These are phyloP conservation scores for Penicillium sp. DNA, from an alignment of 2,329 filamentous ascomycete genomes.

Conservation along the genomic window DNA sequence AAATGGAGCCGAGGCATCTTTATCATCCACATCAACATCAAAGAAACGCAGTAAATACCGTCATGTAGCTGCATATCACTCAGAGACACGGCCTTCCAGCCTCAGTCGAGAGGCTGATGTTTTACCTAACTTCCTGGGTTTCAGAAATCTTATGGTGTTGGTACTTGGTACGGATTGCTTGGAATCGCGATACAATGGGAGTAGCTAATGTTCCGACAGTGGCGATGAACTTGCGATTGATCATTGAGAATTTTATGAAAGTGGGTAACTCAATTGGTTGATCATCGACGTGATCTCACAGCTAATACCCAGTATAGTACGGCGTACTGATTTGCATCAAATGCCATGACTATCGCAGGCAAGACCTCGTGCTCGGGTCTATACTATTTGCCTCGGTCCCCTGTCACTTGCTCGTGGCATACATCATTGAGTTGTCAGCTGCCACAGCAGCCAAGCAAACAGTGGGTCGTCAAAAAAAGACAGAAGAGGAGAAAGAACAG, in stretches of 20 bases:
- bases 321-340: constrained; percentile 89
- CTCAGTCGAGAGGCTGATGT: constrained; percentile 77
- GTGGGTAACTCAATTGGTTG: constrained; percentile 43
- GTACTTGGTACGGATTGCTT: constrained; percentile 65
- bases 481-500: constrained; percentile 59
- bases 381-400: constrained; percentile 84
- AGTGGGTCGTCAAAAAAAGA: constrained; percentile 58
- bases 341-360: constrained; percentile 80
- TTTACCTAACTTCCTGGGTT: constrained; percentile 84
- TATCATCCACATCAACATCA: neutral
- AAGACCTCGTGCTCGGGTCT: constrained; percentile 73
- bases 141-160: constrained; percentile 93
- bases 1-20: constrained; percentile 3
- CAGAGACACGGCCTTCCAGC: constrained; percentile 68
- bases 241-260: constrained; percentile 97
- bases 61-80: constrained; percentile 86
- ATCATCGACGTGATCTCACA: neutral
- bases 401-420: constrained; percentile 85
- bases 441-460: constrained; percentile 73
- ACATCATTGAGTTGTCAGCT: constrained; percentile 81
- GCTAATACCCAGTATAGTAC: constrained; percentile 59
- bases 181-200: neutral
- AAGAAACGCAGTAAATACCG: constrained; percentile 68
- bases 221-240: constrained; percentile 86
- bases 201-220: constrained; percentile 52